Base-by-base conservation (phyloP, 1,284 basidiomycete genomes). In the Microbotryomycetes sp. region DNA sequence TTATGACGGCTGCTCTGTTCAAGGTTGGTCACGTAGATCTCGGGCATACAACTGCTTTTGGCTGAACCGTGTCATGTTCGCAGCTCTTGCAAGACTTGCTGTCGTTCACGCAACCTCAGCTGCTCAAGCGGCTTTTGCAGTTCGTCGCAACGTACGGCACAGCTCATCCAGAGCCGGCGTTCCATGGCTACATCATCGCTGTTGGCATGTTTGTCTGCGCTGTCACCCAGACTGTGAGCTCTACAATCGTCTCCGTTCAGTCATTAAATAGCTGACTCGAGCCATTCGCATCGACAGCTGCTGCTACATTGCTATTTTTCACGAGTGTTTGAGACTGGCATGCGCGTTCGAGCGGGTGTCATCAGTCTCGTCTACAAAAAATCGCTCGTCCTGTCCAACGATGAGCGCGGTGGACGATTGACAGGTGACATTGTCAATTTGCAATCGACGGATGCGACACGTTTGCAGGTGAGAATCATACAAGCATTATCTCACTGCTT, bases 341-440 rank as follows among this genome's bases (percentile, higher is more conserved):
- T 96, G 91, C 85, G 92, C 19, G 84, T 96, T 49, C 85, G 92
- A 48, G 87, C 89, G 0, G 92, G 92, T 1, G 81, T 97, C 23
- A 84, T 97, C 42, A 86, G 86, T 0, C 82, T 83, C 1, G 74
- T 73, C 55, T 76, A 71, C 66, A 80, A 86, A 65, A 96, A 97
- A 75, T 83, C 89, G 0, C 80, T 97, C 23, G 81, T 88, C 1
- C 81, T 97, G 23, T 89, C 88, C 7, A 91, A 86, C 68, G 86
- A 91, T 62, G 91, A 90, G 72, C 83, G 87, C 4, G 81, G 81
- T 5, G 72, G 78, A 15, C 83, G 88, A 42, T 83, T 88, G 0
- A 86, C 89, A 0, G 93, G 93, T 4, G 92, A 97, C 72, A 92
- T 96, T 54, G 90, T 96, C 69, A 97, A 97, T 74, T 77, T 96